Base-by-base conservation (phyloP, 805 yeast species). In the Kazachstania taianensis region DNA sequence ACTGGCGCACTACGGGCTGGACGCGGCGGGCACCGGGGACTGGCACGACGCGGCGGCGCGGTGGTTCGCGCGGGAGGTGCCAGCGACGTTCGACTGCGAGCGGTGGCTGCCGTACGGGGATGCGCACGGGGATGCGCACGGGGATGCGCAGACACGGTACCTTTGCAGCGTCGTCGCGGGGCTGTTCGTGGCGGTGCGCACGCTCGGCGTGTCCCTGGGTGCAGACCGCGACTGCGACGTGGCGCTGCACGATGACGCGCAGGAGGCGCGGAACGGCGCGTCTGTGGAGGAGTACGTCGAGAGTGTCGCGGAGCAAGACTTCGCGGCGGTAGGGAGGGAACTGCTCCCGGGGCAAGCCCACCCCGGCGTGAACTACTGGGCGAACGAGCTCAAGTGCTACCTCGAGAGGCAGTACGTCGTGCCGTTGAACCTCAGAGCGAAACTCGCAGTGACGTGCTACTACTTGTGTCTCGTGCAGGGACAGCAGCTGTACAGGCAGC, bases 311-410 rank as follows among this genome's bases (percentile, higher is more conserved):
- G 58, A 63, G 1, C 45, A 65, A 29, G 59, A 65, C 24, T 49
- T 50, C 36, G 49, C 43, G 33, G 56, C 61, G 15, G 77, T 78
- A 32, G 77, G 79, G 41, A 77, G 74, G 44, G 68, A 75, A 8
- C 67, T 77, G 2, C 72, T 78, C 1, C 67, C 70, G 43, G 73
- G 82, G 1, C 80, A 87, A 0, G 73, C 92, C 0, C 79, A 82
- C 7, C 76, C 81, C 7, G 70, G 78, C 30, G 79, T 85, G 7
- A 70, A 78, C 36, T 81, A 80, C 41, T 87, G 96, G 94, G 78
- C 96, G 0, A 77, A 80, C 37, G 96, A 85, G 55, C 67, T 89
- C 45, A 70, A 75, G 36, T 77, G 80, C 29, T 80, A 95, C 72
- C 57, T 85, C 35, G 28, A 34, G 20, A 9, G 12, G 12, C 12